phyloP scores from a whole-genome alignment of 2,329 filamentous ascomycete species.

The Aspergillus caelatus region DNA sequence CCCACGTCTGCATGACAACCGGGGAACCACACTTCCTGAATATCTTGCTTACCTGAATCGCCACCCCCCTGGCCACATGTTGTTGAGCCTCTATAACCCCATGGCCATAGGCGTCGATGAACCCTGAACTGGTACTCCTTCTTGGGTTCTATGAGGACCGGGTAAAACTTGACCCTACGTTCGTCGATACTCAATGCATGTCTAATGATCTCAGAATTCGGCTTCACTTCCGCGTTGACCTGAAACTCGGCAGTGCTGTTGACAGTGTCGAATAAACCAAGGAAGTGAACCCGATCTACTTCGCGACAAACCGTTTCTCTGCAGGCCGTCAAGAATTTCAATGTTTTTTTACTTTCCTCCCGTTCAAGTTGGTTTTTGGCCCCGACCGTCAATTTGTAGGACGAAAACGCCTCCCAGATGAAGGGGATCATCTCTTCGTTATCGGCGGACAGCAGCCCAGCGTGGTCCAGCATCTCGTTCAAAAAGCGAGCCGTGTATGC shows the following conservation, averaged over 20 bases:
- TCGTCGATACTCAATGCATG: conserved; percentile 54
- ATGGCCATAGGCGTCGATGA: neutral
- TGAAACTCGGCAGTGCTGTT: conserved; percentile 29
- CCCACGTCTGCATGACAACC: conserved; percentile 75
- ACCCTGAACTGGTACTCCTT: neutral
- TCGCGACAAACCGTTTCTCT: conserved; percentile 24
- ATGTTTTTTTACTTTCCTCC: neutral
- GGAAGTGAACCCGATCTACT: conserved; percentile 21
- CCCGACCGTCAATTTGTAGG: conserved; percentile 17
- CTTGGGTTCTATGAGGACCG: conserved; percentile 8
- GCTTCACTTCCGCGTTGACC: conserved; percentile 8
- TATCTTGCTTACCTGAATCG: conserved; percentile 53
- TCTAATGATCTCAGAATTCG: conserved; percentile 51
- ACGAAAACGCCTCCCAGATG: conserved; percentile 21
- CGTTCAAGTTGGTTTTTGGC: neutral
- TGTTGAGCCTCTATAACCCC: neutral
- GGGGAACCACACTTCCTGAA: conserved; percentile 71
- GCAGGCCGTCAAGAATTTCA: neutral
- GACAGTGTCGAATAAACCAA: conserved; percentile 32
- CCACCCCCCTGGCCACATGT: neutral
- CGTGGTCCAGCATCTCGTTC: conserved; percentile 26
- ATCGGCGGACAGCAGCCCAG: conserved; percentile 22
- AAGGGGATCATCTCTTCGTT: conserved; percentile 27
- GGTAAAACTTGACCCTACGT: conserved; percentile 7
- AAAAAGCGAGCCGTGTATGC: conserved; percentile 29